Base-by-base conservation (phyloP, 176 grass and related monocot species). In the Musa troglodytarum region DNA sequence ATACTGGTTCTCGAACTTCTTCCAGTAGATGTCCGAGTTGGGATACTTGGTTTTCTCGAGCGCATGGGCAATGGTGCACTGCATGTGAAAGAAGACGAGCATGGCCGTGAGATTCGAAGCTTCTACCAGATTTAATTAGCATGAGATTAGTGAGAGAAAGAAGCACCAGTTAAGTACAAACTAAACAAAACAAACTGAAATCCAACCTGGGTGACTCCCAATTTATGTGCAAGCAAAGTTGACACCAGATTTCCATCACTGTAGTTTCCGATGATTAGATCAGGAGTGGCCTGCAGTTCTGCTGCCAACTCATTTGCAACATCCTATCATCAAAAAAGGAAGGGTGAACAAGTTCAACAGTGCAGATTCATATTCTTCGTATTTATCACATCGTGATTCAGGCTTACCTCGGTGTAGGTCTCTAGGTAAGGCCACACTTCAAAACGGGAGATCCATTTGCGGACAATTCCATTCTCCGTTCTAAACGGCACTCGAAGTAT, bases 31-130 rank as follows among this genome's bases (percentile, higher is more conserved):
- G 67, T 98, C 94, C 6, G 94, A 98, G 82, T 93, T 98, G 1
- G 90, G 94, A 81, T 98, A 98, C 86, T 98, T 98, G 13, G 94
- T 98, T 85, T 98, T 98, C 94, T 98, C 94, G 49, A 98, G 88
- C 0, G 94, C 94, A 68, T 98, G 94, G 20, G 94, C 94, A 87
- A 98, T 98, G 52, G 94, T 98, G 55, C 94, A 98, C 94, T 98
- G 74, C 79, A 92, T 49, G 64, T 20, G 13, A 76, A 77, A 1
- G 65, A 52, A 51, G 71, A 63, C 8, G 80, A 73, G 29, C 17
- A 25, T 20, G 34, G 6, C 34, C 4, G 34, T 6, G 3, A 6
- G 34, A 43, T 6, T 43, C 6, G 34, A 43, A 43, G 34, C 34
- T 6, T 43, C 0, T 43, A 43, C 34, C 34, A 43, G 34, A 43